Evolutionary conservation across 1,139 yeast species (phyloP).

Genomic region (Protomyces lactucae-debilis): DNA sequence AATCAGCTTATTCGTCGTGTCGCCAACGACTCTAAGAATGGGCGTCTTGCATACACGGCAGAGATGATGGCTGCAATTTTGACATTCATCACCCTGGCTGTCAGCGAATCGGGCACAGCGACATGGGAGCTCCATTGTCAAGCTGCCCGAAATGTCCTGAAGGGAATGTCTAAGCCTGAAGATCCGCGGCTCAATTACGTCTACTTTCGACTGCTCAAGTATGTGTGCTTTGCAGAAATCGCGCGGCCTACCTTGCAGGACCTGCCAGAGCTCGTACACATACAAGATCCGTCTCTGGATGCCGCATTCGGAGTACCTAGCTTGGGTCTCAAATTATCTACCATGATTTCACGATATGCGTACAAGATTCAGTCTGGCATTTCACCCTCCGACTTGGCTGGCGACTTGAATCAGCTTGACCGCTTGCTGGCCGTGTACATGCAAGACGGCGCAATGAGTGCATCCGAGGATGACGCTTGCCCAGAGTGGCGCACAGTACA

Average conservation of each 20-base stretch:
- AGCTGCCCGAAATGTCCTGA: constrained; percentile 6
- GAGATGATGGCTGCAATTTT: constrained; percentile 11
- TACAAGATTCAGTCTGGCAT: background rate
- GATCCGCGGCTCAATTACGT: background rate
- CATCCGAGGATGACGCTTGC: background rate
- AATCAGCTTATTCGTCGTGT: constrained; percentile 5
- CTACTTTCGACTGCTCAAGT: constrained; percentile 15
- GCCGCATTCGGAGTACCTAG: constrained; percentile 15
- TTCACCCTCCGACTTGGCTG: background rate
- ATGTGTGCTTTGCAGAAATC: constrained; percentile 15
- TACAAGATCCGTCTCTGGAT: background rate
- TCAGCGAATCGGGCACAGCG: constrained; percentile 13
- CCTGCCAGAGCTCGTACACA: constrained; percentile 2
- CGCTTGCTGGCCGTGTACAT: background rate
- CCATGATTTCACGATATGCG: constrained; percentile 5
- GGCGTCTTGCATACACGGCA: background rate
- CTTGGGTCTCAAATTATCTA: constrained; percentile 8
- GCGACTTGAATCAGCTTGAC: background rate
- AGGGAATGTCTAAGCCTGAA: background rate
- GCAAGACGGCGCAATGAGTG: background rate
- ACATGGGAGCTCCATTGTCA: constrained; percentile 21
- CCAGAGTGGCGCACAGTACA: constrained; percentile 3
- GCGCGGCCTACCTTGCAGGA: constrained; percentile 9
- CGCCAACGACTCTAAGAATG: background rate
- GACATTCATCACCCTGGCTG: constrained; percentile 11